Conservation (phyloP, 2,329 filamentous ascomycete genomes). For the Apiospora hydei region DNA sequence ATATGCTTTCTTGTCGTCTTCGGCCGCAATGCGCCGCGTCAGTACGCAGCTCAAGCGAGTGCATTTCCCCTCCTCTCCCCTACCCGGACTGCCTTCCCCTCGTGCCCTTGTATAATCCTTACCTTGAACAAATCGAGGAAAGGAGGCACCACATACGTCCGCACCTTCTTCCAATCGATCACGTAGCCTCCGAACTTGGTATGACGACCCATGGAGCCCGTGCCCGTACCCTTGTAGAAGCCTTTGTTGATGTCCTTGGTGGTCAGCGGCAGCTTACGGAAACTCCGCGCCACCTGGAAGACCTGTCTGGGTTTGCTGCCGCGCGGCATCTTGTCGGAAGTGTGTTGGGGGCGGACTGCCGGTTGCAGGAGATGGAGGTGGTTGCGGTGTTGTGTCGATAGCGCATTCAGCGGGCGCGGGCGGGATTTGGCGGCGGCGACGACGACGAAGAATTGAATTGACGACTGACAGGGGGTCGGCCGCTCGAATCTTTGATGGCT, state of each 20-base stretch:
- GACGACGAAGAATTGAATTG: conserved; percentile 19
- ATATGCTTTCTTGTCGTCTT: neutral
- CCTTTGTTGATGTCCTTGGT: conserved; percentile 93
- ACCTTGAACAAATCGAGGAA: conserved; percentile 77
- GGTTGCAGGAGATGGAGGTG: neutral
- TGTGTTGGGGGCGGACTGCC: neutral
- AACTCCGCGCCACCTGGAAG: conserved; percentile 64
- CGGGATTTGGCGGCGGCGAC: neutral
- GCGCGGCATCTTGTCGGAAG: conserved; percentile 13
- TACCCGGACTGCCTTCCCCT: neutral
- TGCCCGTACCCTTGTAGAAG: conserved; percentile 96
- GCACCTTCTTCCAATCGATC: conserved; percentile 86
- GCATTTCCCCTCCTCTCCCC: neutral
- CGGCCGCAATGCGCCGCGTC: neutral
- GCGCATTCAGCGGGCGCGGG: neutral
- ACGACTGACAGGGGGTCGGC: conserved; percentile 2
- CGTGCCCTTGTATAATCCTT: conserved; percentile 32
- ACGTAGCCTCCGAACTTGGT: conserved; percentile 84
- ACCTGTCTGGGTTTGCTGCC: conserved; percentile 58
- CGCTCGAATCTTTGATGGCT: neutral
- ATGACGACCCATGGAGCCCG: conserved; percentile 86
- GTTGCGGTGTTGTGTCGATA: neutral
- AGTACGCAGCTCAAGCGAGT: neutral
- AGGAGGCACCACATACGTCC: conserved; percentile 85
- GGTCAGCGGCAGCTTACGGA: conserved; percentile 81